These are phyloP conservation scores for Colletotrichum siamense DNA, from an alignment of 2,329 filamentous ascomycete species.

Conservation along the genomic window DNA sequence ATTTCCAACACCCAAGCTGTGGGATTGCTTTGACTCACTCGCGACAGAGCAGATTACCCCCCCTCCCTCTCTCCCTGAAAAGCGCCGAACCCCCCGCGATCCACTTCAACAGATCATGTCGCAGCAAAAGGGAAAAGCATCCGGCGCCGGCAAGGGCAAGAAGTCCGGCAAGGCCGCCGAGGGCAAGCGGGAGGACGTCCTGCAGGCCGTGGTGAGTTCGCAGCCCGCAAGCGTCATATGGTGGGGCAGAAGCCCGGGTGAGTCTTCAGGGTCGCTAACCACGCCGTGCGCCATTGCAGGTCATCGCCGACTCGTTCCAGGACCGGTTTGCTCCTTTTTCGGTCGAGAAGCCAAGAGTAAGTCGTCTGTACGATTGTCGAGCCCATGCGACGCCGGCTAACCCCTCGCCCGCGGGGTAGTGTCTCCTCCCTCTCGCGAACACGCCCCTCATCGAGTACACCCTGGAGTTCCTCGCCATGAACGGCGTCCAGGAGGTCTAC, in stretches of 20 bases:
- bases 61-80: neutral
- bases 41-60: neutral
- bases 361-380: slow-evolving; percentile 29
- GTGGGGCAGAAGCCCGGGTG: slow-evolving; percentile 28
- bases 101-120: slow-evolving; percentile 42
- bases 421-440: slow-evolving; percentile 91
- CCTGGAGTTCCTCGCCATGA: slow-evolving; percentile 92
- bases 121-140: slow-evolving; percentile 44
- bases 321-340: slow-evolving; percentile 91
- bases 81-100: slow-evolving; percentile 7
- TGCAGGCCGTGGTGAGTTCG: slow-evolving; percentile 60
- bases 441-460: slow-evolving; percentile 97
- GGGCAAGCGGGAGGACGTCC: slow-evolving; percentile 61
- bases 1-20: slow-evolving; percentile 11
- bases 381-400: slow-evolving; percentile 21
- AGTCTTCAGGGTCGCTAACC: slow-evolving; percentile 3
- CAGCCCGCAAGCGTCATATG: slow-evolving; percentile 18
- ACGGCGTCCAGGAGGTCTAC: slow-evolving; percentile 92
- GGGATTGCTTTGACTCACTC: slow-evolving; percentile 5
- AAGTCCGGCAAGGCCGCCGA: slow-evolving; percentile 58
- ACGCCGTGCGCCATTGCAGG: slow-evolving; percentile 48
- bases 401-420: slow-evolving; percentile 54
- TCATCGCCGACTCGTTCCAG: slow-evolving; percentile 95
- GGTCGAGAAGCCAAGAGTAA: slow-evolving; percentile 83
- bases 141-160: slow-evolving; percentile 53